A percentile compares a stretch with the other conserved stretches of the same genome.
These are phyloP conservation scores for Tricladium varicosporioides DNA, from an alignment of 2,329 filamentous ascomycete genomes.

Conservation along the genomic window DNA sequence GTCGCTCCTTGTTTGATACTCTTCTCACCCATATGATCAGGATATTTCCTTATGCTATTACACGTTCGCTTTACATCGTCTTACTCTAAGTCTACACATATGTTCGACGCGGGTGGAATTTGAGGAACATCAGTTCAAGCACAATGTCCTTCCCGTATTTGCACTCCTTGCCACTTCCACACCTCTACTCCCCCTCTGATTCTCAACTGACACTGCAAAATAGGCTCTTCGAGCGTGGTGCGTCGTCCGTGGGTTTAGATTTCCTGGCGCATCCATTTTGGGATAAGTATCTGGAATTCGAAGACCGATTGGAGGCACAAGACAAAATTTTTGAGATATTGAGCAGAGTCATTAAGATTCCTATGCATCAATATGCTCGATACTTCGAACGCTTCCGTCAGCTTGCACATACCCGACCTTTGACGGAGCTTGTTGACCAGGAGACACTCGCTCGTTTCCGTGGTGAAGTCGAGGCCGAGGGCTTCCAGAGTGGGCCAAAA, in stretches of 20 bases:
- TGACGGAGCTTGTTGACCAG: constrained; percentile 68
- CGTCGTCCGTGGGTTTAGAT: constrained; percentile 81
- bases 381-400: constrained; percentile 91
- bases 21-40: constrained; percentile 66
- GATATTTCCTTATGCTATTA: constrained; percentile 52
- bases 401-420: constrained; percentile 68
- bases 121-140: constrained; percentile 49
- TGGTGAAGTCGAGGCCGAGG: constrained; percentile 68
- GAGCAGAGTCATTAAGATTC: constrained; percentile 79
- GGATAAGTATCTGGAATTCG: constrained; percentile 98
- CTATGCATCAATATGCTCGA: constrained; percentile 91
- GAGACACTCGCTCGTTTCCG: constrained; percentile 68
- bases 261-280: constrained; percentile 95
- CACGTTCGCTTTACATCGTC: constrained; percentile 42
- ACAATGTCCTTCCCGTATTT: constrained; percentile 61
- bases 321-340: constrained; percentile 86
- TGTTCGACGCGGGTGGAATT: constrained; percentile 42
- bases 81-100: constrained; percentile 35
- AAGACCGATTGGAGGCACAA: constrained; percentile 81
- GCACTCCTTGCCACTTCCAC: constrained; percentile 46
- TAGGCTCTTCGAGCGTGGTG: constrained; percentile 91
- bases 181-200: constrained; percentile 21
- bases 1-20: constrained; percentile 53
- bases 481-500: constrained; percentile 52
- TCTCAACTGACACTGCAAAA: constrained; percentile 21